Evolutionary conservation across 106 monocot genomes (phyloP).

Genomic region (Apostasia ramifera): DNA sequence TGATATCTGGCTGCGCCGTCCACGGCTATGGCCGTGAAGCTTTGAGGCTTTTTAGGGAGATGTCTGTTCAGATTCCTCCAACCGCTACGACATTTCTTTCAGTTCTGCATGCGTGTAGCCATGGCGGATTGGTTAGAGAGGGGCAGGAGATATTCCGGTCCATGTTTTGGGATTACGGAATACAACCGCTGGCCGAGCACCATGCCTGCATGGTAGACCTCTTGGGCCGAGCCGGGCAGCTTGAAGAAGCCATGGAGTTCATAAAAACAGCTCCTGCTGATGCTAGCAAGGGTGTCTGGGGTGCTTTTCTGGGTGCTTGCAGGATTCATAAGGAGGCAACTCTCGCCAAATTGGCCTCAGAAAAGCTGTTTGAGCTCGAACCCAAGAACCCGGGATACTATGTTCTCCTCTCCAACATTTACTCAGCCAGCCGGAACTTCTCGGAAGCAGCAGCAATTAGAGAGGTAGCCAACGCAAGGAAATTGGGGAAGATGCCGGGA

Average conservation of each 20-base stretch:
- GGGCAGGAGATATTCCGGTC: constrained; percentile 35
- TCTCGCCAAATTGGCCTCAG: constrained; percentile 47
- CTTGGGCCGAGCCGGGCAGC: constrained; percentile 63
- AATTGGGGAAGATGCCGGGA: constrained; percentile 54
- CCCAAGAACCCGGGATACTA: constrained; percentile 62
- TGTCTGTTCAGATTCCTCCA: constrained; percentile 28
- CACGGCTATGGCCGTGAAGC: constrained; percentile 67
- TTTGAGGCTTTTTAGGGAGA: constrained; percentile 39
- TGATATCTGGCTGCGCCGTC: constrained; percentile 69
- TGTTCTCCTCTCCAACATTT: constrained; percentile 73
- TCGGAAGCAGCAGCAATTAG: constrained; percentile 57
- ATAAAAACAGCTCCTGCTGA: constrained; percentile 31
- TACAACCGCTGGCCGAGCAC: constrained; percentile 46
- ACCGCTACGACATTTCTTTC: constrained; percentile 59
- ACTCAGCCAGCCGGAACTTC: constrained; percentile 46
- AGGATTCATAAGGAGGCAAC: constrained; percentile 49
- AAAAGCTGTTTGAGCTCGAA: constrained; percentile 61
- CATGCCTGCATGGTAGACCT: constrained; percentile 83
- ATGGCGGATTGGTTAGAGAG: constrained; percentile 66
- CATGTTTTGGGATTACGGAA: constrained; percentile 34
- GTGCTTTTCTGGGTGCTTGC: constrained; percentile 78
- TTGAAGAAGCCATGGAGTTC: constrained; percentile 48
- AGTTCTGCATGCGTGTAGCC: constrained; percentile 72
- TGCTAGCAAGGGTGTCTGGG: constrained; percentile 56
- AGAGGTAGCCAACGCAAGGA: constrained; percentile 29